phyloP scores from a whole-genome alignment of 306 rosid species.

The Quercus robur region DNA sequence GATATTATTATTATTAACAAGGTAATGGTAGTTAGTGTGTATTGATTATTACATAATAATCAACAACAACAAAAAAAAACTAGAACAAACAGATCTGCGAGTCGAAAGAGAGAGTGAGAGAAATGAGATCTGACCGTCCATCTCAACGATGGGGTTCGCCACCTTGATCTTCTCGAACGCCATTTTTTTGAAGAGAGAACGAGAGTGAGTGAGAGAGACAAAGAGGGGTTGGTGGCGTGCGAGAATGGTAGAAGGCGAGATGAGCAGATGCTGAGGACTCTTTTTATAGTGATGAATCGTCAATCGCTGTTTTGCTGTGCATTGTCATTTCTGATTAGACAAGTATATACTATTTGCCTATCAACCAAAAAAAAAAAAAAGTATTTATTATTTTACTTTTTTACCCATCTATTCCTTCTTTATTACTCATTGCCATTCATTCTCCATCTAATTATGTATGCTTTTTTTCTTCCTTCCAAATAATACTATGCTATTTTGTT shows the following conservation, averaged over 20 bases:
- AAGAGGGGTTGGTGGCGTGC: not conserved
- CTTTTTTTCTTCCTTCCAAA: too few relatives aligned
- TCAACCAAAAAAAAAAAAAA: not conserved
- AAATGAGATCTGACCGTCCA: constrained; percentile 69
- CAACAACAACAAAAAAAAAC: too few relatives aligned
- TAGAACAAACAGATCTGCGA: not conserved
- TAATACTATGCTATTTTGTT: too few relatives aligned
- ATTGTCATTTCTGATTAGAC: not conserved
- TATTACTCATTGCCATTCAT: not conserved
- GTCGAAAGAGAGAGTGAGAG: not conserved
- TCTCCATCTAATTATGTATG: too few relatives aligned
- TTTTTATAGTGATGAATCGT: not conserved
- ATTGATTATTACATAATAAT: too few relatives aligned
- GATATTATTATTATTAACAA: not conserved
- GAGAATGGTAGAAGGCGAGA: not conserved
- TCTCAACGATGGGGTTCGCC: constrained; percentile 94
- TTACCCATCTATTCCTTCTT: not conserved
- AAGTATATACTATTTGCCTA: not conserved
- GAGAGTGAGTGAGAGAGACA: not conserved
- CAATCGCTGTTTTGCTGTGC: not conserved
- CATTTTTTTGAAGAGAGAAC: constrained; percentile 26
- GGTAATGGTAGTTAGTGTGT: not conserved
- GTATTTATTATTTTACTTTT: not conserved
- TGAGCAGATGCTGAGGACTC: not conserved
- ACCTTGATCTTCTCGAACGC: constrained; percentile 88